Percentiles rank a stretch among this genome's conserved stretches.
phyloP scores from a whole-genome alignment of 208 protist genomes.

The Leishmania amazonensis region DNA sequence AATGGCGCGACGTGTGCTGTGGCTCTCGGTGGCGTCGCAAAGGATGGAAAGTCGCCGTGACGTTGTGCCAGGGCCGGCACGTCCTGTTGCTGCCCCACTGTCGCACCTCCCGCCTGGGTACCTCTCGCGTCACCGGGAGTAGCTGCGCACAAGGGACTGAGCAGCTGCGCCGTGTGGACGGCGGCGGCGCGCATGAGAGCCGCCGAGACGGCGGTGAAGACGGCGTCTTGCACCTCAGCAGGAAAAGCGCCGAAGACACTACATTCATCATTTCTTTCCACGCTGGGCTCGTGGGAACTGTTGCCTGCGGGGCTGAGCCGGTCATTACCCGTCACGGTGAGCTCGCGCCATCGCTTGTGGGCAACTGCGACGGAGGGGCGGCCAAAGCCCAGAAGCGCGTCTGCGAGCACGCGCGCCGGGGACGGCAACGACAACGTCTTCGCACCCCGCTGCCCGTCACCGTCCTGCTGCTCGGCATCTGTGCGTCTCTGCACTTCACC shows the following conservation, averaged over 20 bases:
- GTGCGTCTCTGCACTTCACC: not conserved
- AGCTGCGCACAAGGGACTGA: constrained; percentile 1
- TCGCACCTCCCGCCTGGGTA: not conserved
- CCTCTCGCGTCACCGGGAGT: not conserved
- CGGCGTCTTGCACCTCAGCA: not conserved
- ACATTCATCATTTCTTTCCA: not conserved
- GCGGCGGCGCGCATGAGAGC: constrained; percentile 19
- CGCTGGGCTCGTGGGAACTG: not conserved
- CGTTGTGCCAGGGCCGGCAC: not conserved
- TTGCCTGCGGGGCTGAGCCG: not conserved
- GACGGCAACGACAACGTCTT: not conserved
- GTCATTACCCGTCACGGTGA: not conserved
- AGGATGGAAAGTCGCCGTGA: not conserved
- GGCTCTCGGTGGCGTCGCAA: not conserved
- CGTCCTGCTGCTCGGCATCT: not conserved
- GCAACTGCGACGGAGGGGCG: not conserved
- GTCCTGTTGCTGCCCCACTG: not conserved
- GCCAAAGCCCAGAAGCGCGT: constrained; percentile 16
- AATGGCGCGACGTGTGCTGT: not conserved
- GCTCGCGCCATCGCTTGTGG: not conserved
- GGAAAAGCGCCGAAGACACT: not conserved
- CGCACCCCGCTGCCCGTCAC: not conserved
- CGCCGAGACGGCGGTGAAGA: constrained; percentile 8
- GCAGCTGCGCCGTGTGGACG: constrained; percentile 17
- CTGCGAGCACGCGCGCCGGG: constrained; percentile 7